Conservation (phyloP, 352 stramenopile genomes). For the Bremia lactucae region DNA sequence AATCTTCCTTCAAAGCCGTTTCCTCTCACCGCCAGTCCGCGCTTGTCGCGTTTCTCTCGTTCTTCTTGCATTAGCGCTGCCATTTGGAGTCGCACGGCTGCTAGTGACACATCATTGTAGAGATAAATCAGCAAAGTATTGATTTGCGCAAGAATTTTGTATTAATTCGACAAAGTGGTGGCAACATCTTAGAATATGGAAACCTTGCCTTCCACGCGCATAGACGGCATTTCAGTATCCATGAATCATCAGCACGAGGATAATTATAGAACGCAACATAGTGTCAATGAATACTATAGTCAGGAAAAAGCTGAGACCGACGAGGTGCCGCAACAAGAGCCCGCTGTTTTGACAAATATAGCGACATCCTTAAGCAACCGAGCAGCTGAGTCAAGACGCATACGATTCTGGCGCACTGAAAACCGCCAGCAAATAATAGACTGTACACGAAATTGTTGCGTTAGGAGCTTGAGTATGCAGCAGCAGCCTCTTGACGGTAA, state of each 20-base stretch:
- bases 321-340: slow-evolving; percentile 1
- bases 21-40: slow-evolving; percentile 2
- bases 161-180: no score
- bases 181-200: no score
- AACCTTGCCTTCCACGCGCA: slow-evolving; percentile 2
- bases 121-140: not conserved
- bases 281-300: not conserved
- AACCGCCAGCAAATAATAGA: slow-evolving; percentile 11
- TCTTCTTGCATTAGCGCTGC: not conserved
- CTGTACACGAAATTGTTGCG: slow-evolving; percentile 7
- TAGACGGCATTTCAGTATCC: not conserved
- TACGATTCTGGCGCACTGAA: slow-evolving; percentile 1
- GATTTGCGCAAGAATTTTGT: not conserved
- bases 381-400: slow-evolving; percentile 1
- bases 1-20: slow-evolving; percentile 24
- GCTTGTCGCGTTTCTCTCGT: not conserved
- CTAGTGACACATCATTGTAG: not conserved
- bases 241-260: slow-evolving; percentile 14
- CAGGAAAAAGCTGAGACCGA: slow-evolving; percentile 11
- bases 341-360: no score
- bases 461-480: slow-evolving; percentile 10
- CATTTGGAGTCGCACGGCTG: not conserved
- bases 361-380: no score
- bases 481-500: slow-evolving; percentile 13
- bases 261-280: not conserved